Percentiles rank a stretch among this genome's conserved stretches.
Evolutionary conservation across 129 eudicot genomes (phyloP).

Genomic region (Calendula officinalis): DNA sequence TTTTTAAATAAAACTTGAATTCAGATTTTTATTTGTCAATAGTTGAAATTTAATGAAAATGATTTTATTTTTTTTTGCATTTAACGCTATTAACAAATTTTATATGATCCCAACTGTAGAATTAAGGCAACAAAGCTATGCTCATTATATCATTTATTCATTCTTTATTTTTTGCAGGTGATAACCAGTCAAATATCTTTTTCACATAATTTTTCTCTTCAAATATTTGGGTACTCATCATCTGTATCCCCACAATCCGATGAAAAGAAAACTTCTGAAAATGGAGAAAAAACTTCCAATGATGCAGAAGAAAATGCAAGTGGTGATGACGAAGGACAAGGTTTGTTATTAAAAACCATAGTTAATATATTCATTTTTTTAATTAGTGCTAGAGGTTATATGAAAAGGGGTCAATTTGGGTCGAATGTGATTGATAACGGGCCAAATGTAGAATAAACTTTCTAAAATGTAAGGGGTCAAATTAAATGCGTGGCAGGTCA

Average conservation of each 20-base stretch:
- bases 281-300: constrained; percentile 24
- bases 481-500: not conserved
- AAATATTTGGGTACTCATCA: constrained; percentile 59
- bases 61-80: not conserved
- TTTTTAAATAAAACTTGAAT: not conserved
- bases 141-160: not conserved
- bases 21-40: not conserved
- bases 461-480: not conserved
- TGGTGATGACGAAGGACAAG: constrained; percentile 42
- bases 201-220: constrained; percentile 38
- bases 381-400: not conserved
- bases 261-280: constrained; percentile 43
- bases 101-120: constrained; percentile 13
- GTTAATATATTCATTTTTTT: constrained; percentile 15
- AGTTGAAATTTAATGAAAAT: not conserved
- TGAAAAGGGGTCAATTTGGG: not conserved
- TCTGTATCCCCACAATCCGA: constrained; percentile 63
- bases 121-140: not conserved
- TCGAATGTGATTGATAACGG: not conserved
- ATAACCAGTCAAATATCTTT: constrained; percentile 41
- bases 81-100: not conserved
- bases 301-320: constrained; percentile 31
- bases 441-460: not conserved
- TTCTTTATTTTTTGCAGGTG: constrained; percentile 34
- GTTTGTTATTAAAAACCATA: constrained; percentile 24